Evolutionary conservation across 1,284 basidiomycete species (phyloP), one percentile per base, ranked within the genome.

Genomic region (Cutaneotrichosporon spelunceum): DNA sequence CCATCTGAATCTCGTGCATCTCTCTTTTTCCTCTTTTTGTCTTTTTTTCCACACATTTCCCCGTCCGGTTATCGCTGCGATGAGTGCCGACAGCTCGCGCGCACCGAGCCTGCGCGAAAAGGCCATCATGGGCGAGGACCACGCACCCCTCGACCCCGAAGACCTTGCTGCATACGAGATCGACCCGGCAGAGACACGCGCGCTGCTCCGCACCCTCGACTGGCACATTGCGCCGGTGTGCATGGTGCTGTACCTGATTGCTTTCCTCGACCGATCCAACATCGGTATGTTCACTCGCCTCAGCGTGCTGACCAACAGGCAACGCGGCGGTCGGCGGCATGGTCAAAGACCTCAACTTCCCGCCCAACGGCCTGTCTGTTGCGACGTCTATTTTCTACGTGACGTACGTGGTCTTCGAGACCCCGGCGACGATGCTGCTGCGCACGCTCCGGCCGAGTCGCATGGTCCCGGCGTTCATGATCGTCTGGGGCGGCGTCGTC

Each of bases 351-450:
- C 62, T 64, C 53, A 52, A 64, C 53, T 64, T 64, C 21, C 63
- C 63, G 1, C 11, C 59, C 23, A 61, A 58, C 47, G 63, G 63
- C 11, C 56, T 64, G 3, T 58, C 56, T 1, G 59, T 64, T 3
- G 59, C 59, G 14, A 64, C 63, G 1, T 58, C 68, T 11, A 60
- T 70, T 44, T 72, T 71, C 61, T 74, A 70, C 62, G 63, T 70
- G 23, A 64, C 68, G 19, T 73, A 74, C 53, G 62, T 75, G 26
- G 42, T 69, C 26, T 72, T 74, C 53, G 74, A 76, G 56, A 70
- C 70, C 6, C 59, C 71, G 4, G 72, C 68, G 61, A 65, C 70
- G 24, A 66, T 68, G 42, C 54, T 72, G 45, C 64, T 73, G 36
- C 71, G 72, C 53, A 66, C 72, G 7, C 55, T 74, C 14, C 62